phyloP scores from a whole-genome alignment of 1,139 yeast genomes.

The Hemisphaericaspora lyxosophila region DNA sequence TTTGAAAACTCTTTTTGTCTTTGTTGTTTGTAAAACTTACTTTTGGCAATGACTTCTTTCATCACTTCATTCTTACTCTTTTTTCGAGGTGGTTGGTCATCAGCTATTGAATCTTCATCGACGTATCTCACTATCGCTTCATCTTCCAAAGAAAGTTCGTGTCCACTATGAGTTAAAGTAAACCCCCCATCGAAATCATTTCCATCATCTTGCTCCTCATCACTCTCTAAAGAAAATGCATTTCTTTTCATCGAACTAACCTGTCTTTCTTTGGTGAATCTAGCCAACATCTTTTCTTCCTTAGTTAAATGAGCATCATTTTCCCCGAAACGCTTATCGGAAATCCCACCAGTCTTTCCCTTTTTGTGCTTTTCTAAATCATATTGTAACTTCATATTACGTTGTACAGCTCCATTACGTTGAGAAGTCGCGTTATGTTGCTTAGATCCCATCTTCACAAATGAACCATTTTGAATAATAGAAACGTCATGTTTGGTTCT shows the following conservation, averaged over 20 bases:
- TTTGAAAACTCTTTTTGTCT: conserved; percentile 78
- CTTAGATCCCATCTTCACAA: conserved; percentile 57
- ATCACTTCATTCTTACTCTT: conserved; percentile 93
- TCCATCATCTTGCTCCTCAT: conserved; percentile 59
- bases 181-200: conserved; percentile 43
- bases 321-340: conserved; percentile 93
- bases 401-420: conserved; percentile 76
- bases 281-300: conserved; percentile 93
- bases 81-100: conserved; percentile 49
- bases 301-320: conserved; percentile 65
- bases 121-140: conserved; percentile 36
- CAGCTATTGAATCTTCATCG: conserved; percentile 35
- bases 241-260: conserved; percentile 50
- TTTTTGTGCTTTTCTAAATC: conserved; percentile 59
- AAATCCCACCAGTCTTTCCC: conserved; percentile 74
- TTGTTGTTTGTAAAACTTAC: conserved; percentile 84
- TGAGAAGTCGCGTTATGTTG: conserved; percentile 40
- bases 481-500: conserved; percentile 68
- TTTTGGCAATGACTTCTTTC: conserved; percentile 95
- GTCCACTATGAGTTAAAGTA: conserved; percentile 77
- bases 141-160: conserved; percentile 53
- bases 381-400: conserved; percentile 66
- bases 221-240: conserved; percentile 64
- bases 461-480: conserved; percentile 51
- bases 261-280: conserved; percentile 88